Percentiles rank a stretch among this genome's conserved stretches.
These are phyloP conservation scores for Hymenoscyphus infarciens DNA, from an alignment of 2,329 filamentous ascomycete species.

Conservation along the genomic window DNA sequence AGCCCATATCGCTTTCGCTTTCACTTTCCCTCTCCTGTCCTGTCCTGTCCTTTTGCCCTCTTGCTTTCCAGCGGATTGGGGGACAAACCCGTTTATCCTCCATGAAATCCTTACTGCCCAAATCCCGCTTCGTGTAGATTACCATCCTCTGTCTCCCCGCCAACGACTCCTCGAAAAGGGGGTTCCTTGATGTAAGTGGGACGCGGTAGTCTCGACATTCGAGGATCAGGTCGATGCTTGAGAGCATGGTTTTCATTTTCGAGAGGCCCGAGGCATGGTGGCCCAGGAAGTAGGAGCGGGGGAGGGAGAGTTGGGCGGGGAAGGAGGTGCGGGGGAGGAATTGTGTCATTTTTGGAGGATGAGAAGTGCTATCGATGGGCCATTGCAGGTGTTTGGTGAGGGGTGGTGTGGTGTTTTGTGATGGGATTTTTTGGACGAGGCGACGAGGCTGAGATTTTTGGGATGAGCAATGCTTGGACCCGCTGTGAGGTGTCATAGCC, in stretches of 20 bases:
- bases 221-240: constrained; percentile 80
- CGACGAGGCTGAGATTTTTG: constrained; percentile 12
- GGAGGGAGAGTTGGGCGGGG: constrained; percentile 68
- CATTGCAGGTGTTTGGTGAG: constrained; percentile 5
- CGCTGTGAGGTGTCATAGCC: no score
- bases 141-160: constrained; percentile 71
- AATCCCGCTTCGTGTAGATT: constrained; percentile 87
- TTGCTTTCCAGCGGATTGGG: no score
- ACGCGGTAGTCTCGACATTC: constrained; percentile 94
- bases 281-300: constrained; percentile 89
- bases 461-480: no score
- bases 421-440: not conserved
- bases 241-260: constrained; percentile 78
- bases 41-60: not conserved
- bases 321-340: constrained; percentile 76
- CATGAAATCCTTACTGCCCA: constrained; percentile 50
- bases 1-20: not conserved
- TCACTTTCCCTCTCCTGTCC: not conserved
- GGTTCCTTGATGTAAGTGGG: constrained; percentile 85
- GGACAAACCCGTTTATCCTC: constrained; percentile 40
- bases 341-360: constrained; percentile 23
- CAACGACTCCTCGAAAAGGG: constrained; percentile 76
- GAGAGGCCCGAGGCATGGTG: constrained; percentile 81
- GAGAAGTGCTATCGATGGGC: constrained; percentile 16
- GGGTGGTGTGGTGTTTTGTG: not conserved